A percentile compares a stretch with the other conserved stretches of the same genome.
These are phyloP conservation scores for Cardamine occulta DNA, from an alignment of 345 rosid genomes.

Conservation along the genomic window DNA sequence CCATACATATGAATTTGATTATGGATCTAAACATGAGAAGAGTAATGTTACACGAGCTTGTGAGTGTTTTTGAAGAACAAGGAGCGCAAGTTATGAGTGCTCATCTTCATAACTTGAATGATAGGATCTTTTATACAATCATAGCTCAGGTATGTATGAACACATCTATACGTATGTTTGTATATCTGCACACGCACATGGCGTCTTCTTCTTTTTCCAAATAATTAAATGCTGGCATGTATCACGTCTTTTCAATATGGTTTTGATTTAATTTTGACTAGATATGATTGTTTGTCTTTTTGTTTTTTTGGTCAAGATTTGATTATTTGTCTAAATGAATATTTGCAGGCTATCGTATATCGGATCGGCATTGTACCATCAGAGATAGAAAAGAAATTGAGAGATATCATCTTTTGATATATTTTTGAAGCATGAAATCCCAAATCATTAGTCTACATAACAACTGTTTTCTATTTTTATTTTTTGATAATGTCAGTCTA, in stretches of 20 bases:
- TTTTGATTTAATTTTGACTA: background rate
- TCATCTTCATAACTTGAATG: slow-evolving; percentile 29
- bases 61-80: slow-evolving; percentile 40
- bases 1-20: slow-evolving; percentile 31
- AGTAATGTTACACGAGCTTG: slow-evolving; percentile 29
- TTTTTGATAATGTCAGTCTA: no score
- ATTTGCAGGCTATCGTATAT: slow-evolving; percentile 37
- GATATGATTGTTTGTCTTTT: no score
- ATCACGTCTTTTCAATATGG: background rate
- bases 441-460: background rate
- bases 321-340: background rate
- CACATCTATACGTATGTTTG: background rate
- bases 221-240: background rate
- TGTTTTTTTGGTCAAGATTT: no score
- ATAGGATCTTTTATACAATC: slow-evolving; percentile 24
- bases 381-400: slow-evolving; percentile 29
- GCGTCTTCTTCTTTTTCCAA: background rate
- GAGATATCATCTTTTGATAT: slow-evolving; percentile 19
- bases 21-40: slow-evolving; percentile 22
- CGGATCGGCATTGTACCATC: slow-evolving; percentile 38
- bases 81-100: slow-evolving; percentile 42
- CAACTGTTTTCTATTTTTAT: background rate
- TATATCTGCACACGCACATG: background rate
- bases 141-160: slow-evolving; percentile 15
- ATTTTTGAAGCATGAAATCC: background rate